These are phyloP conservation scores for Nitzschia sp. DNA, from an alignment of 108 stramenopile genomes.

Conservation along the genomic window DNA sequence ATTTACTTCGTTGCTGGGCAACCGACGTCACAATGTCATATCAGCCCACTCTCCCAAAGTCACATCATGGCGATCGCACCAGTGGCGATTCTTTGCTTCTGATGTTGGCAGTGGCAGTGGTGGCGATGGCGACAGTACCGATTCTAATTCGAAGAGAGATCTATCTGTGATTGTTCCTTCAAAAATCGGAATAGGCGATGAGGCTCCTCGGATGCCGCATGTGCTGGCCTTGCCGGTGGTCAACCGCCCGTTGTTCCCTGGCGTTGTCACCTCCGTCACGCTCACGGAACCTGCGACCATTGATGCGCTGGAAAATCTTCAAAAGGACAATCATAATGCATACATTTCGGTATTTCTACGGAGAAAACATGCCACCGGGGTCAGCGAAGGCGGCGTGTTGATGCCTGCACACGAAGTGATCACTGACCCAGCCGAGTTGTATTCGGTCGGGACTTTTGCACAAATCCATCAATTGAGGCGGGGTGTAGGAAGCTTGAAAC, in stretches of 20 bases:
- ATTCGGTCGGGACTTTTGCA: slow-evolving; percentile 83
- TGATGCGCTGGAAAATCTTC: slow-evolving; percentile 68
- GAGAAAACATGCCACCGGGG: slow-evolving; percentile 62
- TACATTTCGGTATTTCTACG: slow-evolving; percentile 81
- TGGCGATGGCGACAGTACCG: slow-evolving; percentile 26
- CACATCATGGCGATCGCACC: too few relatives aligned
- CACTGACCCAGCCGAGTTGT: slow-evolving; percentile 65
- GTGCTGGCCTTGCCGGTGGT: slow-evolving; percentile 76
- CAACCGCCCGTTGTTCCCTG: slow-evolving; percentile 80
- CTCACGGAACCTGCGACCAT: slow-evolving; percentile 77
- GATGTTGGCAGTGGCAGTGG: background rate
- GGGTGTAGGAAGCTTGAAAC: slow-evolving; percentile 29
- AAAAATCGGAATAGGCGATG: slow-evolving; percentile 67
- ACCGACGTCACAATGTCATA: too few relatives aligned
- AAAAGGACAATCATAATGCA: slow-evolving; percentile 43
- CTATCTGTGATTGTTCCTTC: slow-evolving; percentile 22
- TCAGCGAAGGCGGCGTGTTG: slow-evolving; percentile 67
- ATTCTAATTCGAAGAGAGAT: background rate
- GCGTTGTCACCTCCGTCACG: slow-evolving; percentile 72
- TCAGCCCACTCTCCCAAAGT: too few relatives aligned
- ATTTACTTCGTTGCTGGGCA: too few relatives aligned
- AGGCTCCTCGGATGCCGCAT: slow-evolving; percentile 81
- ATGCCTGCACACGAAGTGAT: slow-evolving; percentile 76
- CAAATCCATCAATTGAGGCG: slow-evolving; percentile 74
- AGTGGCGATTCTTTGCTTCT: slow-evolving; percentile 8